phyloP scores from a whole-genome alignment of 2,329 filamentous ascomycete genomes.

The Ustilaginoidea virens region DNA sequence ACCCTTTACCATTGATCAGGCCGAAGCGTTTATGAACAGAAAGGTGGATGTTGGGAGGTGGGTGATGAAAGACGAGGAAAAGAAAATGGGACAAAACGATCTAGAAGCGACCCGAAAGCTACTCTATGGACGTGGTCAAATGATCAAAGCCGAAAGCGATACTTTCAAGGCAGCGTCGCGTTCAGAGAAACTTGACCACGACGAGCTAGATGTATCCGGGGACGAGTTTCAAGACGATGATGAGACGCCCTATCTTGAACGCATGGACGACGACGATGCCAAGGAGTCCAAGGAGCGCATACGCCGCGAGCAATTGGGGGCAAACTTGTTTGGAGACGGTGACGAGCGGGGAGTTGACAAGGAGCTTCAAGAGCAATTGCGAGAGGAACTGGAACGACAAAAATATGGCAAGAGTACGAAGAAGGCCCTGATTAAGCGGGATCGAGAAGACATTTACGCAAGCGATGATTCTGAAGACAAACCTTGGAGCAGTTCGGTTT shows the following conservation, averaged over 20 bases:
- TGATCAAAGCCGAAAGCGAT: slow-evolving; percentile 51
- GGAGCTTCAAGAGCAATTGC: slow-evolving; percentile 53
- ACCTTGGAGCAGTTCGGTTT: slow-evolving; percentile 24
- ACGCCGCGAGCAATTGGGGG: slow-evolving; percentile 68
- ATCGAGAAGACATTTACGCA: slow-evolving; percentile 77
- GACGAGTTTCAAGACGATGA: slow-evolving; percentile 82
- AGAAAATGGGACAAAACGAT: slow-evolving; percentile 38
- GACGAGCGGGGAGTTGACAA: slow-evolving; percentile 59
- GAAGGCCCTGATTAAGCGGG: slow-evolving; percentile 69
- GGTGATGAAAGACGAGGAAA: slow-evolving; percentile 56
- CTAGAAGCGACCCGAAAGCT: slow-evolving; percentile 42
- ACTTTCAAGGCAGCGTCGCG: slow-evolving; percentile 47
- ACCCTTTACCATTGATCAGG: slow-evolving; percentile 66
- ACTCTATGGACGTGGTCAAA: slow-evolving; percentile 36
- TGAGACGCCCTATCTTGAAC: slow-evolving; percentile 59
- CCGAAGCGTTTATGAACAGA: slow-evolving; percentile 68
- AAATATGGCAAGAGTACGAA: slow-evolving; percentile 61
- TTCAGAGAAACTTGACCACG: slow-evolving; percentile 53
- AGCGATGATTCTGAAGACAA: slow-evolving; percentile 41
- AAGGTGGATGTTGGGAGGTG: slow-evolving; percentile 65
- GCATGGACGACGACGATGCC: slow-evolving; percentile 65
- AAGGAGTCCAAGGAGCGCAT: slow-evolving; percentile 59
- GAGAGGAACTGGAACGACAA: slow-evolving; percentile 53
- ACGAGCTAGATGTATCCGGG: slow-evolving; percentile 50
- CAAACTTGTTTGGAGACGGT: slow-evolving; percentile 63